phyloP scores from a whole-genome alignment of 2,329 filamentous ascomycete genomes.

The Hypoxylon sp. region DNA sequence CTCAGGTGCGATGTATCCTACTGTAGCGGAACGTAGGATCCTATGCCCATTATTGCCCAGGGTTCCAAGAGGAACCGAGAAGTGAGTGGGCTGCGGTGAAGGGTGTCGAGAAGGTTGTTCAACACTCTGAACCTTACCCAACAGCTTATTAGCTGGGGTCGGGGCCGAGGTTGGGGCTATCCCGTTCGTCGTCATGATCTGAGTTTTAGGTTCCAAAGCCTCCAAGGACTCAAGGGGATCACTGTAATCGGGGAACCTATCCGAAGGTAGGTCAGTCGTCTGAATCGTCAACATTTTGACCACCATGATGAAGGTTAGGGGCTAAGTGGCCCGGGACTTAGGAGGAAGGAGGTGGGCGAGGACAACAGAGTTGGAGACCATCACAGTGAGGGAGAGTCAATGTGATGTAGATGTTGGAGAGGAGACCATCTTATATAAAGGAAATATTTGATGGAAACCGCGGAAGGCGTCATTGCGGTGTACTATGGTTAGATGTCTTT shows the following conservation, averaged over 20 bases:
- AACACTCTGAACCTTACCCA: slow-evolving; percentile 57
- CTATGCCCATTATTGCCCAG: slow-evolving; percentile 72
- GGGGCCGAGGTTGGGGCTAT: slow-evolving; percentile 52
- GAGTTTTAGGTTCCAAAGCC: slow-evolving; percentile 30
- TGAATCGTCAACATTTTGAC: slow-evolving; percentile 56
- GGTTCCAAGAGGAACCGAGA: slow-evolving; percentile 74
- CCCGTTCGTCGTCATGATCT: slow-evolving; percentile 53
- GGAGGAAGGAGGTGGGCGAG: background rate
- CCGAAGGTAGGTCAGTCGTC: slow-evolving; percentile 57
- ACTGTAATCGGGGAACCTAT: slow-evolving; percentile 61
- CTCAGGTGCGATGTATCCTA: slow-evolving; percentile 93
- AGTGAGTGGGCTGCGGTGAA: slow-evolving; percentile 88
- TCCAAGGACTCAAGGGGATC: slow-evolving; percentile 55
- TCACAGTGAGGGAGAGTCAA: background rate
- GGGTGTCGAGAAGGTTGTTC: slow-evolving; percentile 72
- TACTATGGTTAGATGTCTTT: slow-evolving; percentile 15
- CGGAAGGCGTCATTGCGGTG: slow-evolving; percentile 31
- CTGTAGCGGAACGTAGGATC: slow-evolving; percentile 86
- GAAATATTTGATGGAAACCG: slow-evolving; percentile 5
- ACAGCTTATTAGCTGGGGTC: slow-evolving; percentile 56
- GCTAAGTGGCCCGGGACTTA: slow-evolving; percentile 10
- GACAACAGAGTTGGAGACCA: slow-evolving; percentile 4
- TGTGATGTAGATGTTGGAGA: background rate
- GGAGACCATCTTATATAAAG: slow-evolving; percentile 18
- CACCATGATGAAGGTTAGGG: slow-evolving; percentile 38